Conservation (phyloP, 495 filamentous ascomycete species). For the Niebla homalea region DNA sequence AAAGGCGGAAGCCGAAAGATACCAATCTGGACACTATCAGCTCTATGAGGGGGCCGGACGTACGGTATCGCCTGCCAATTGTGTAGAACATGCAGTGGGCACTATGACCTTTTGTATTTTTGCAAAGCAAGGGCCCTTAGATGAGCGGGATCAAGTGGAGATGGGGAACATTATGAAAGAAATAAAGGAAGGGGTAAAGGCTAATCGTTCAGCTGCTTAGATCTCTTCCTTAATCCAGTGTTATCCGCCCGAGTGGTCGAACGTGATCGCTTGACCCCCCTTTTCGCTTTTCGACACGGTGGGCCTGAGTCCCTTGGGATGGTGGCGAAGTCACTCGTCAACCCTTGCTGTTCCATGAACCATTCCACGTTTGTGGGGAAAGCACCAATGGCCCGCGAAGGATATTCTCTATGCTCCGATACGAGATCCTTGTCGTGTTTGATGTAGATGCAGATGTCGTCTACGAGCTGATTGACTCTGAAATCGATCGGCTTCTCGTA, state of each 20-base stretch:
- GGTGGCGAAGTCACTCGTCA: no score
- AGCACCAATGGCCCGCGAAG: neutral
- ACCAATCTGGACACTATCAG: no score
- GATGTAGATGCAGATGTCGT: neutral
- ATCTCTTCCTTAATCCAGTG: neutral
- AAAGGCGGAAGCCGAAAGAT: no score
- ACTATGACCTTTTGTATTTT: no score
- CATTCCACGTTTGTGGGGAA: no score
- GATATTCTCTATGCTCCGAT: neutral
- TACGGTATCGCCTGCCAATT: no score
- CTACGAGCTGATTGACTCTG: neutral
- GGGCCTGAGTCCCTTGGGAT: no score
- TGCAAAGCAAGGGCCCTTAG: no score
- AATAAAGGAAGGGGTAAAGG: neutral
- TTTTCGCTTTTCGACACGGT: neutral
- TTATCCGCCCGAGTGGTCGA: neutral
- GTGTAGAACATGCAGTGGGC: no score
- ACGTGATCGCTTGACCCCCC: neutral
- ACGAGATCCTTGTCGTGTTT: neutral
- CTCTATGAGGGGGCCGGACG: no score
- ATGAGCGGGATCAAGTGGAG: neutral
- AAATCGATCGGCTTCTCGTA: neutral
- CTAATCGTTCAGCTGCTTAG: neutral
- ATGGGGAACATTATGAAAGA: neutral
- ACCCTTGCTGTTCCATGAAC: no score